These are phyloP conservation scores for Pyrenochaeta sp. DNA, from an alignment of 2,329 filamentous ascomycete genomes.

Conservation along the genomic window DNA sequence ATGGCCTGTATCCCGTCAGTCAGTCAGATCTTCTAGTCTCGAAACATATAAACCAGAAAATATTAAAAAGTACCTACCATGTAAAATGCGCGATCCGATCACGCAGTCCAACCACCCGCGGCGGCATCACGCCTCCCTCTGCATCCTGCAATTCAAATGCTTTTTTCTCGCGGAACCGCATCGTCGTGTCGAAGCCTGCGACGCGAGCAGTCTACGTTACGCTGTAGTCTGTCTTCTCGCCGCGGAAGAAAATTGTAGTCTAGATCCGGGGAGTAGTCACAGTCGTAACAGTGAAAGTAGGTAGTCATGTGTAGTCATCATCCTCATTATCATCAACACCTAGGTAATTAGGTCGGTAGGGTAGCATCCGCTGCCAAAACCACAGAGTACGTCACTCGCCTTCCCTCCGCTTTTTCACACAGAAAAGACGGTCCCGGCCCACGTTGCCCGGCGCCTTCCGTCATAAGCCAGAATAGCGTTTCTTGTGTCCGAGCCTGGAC, in stretches of 20 bases:
- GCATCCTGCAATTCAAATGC: slow-evolving; percentile 16
- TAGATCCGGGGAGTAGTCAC: too few relatives aligned
- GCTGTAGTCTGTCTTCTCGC: too few relatives aligned
- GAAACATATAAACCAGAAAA: background rate
- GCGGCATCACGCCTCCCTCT: slow-evolving; percentile 21
- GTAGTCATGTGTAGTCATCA: too few relatives aligned
- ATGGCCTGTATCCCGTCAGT: slow-evolving; percentile 20
- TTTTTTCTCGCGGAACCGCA: slow-evolving; percentile 30
- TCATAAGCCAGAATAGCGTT: slow-evolving; percentile 4
- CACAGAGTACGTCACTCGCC: too few relatives aligned
- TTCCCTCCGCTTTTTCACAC: background rate
- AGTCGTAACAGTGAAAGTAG: too few relatives aligned
- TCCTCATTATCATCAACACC: too few relatives aligned
- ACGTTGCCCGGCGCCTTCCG: background rate
- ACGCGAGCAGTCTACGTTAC: background rate
- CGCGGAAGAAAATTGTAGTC: too few relatives aligned
- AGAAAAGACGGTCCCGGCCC: background rate
- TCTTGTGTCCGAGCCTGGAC: too few relatives aligned
- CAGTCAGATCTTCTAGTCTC: background rate
- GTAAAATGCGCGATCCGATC: slow-evolving; percentile 37
- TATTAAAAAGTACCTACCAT: slow-evolving; percentile 19
- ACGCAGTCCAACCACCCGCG: slow-evolving; percentile 24
- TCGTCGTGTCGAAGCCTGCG: slow-evolving; percentile 1
- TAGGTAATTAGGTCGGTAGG: too few relatives aligned
- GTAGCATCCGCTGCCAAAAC: too few relatives aligned